Evolutionary conservation across 371 early-diverging fungal genomes (phyloP), one percentile per base, ranked within the genome.

Genomic region (Chytridiales sp.): DNA sequence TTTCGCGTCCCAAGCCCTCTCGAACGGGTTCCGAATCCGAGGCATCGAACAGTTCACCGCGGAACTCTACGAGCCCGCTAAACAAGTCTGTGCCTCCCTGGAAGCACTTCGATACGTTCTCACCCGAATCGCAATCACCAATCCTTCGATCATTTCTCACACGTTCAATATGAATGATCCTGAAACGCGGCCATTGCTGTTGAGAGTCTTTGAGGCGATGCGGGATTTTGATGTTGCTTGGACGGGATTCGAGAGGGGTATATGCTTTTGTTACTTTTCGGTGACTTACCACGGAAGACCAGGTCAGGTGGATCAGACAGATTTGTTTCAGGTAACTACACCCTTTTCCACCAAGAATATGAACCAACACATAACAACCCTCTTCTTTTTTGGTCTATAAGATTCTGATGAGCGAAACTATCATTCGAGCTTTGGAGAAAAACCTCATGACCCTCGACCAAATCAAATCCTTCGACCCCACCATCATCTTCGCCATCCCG

Each of bases 241-340:
- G 85, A 72, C 78, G 21, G 69, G 66, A 27, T 85, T 85, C 47
- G 85, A 85, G 68, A 68, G 78, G 56, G 73, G 76, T 43, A 73
- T 85, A 47, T 83, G 84, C 68, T 77, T 79, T 51, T 76, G 73
- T 41, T 85, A 85, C 70, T 84, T 83, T 70, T 68, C 74, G n/a
- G 75, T 73, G 2, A 63, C 66, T n/a, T 69, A 66, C 54, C 9
- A 26, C 17, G 75, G 69, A 1, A 26, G 56, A 13, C 61, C 70
- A 15, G 61, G 64, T 8, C 8, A 64, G 13, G 51, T 54, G 4
- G 78, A 79, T 21, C 75, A 78, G 56, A 71, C 75, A 27, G 73
- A 78, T 34, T 61, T 79, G 69, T 75, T 83, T 53, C 74, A 76
- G 43, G 76, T 75, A 56, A 31, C 62, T 21, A 17, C 4, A 13